Evolutionary conservation across 2,329 filamentous ascomycete species (phyloP).

Genomic region (Colletotrichum sp.): DNA sequence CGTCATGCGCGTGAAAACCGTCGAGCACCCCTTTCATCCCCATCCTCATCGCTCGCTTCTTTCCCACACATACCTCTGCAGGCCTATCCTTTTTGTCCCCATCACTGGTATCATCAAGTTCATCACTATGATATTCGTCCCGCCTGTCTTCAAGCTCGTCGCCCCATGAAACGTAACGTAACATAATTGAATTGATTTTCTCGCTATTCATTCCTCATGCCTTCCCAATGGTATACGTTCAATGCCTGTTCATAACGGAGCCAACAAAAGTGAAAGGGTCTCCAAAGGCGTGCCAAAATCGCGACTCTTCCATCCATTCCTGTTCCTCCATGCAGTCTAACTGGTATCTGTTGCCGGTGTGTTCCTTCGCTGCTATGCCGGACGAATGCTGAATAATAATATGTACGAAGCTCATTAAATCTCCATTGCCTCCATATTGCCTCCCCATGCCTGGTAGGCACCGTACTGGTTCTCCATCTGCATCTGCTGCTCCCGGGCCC

Average conservation of each 20-base stretch:
- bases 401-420: conserved; percentile 36
- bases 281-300: background rate
- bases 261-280: background rate
- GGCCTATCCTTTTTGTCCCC: background rate
- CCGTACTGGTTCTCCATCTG: conserved; percentile 75
- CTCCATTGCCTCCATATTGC: conserved; percentile 55
- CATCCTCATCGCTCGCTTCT: background rate
- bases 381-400: background rate
- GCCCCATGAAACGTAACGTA: background rate
- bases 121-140: background rate
- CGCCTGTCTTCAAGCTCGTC: background rate
- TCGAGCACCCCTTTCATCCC: background rate
- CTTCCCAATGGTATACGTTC: conserved; percentile 7
- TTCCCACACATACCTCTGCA: background rate
- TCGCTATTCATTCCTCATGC: conserved; percentile 12
- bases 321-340: background rate
- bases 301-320: background rate
- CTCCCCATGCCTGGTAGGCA: conserved; percentile 55
- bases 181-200: background rate
- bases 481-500: conserved; percentile 45
- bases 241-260: conserved; percentile 1
- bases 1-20: background rate
- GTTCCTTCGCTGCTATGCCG: conserved; percentile 1
- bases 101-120: background rate
- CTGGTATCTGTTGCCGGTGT: background rate